phyloP scores from a whole-genome alignment of 352 stramenopile genomes.

The Phytophthora ramorum region DNA sequence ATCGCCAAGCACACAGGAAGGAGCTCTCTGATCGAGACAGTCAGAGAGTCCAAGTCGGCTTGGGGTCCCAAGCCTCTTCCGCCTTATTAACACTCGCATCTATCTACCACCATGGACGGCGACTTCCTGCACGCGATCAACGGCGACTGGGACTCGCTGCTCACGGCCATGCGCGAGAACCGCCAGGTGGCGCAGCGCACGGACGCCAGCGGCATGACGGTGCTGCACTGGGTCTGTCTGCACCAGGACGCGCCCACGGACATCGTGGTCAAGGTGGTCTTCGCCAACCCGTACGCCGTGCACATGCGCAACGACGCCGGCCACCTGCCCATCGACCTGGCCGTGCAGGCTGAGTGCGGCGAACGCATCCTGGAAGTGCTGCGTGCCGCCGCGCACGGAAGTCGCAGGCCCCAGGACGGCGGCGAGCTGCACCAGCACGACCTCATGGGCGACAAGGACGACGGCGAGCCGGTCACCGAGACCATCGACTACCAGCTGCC shows the following conservation, averaged over 20 bases:
- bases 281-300: constrained; percentile 78
- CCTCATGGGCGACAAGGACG: constrained; percentile 29
- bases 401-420: constrained; percentile 39
- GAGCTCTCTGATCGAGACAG: constrained; percentile 1
- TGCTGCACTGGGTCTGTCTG: constrained; percentile 84
- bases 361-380: constrained; percentile 80
- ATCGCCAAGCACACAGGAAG: constrained; percentile 4
- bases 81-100: not conserved
- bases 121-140: constrained; percentile 85
- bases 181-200: constrained; percentile 62
- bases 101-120: constrained; percentile 53
- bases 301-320: constrained; percentile 78
- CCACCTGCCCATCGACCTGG: constrained; percentile 77
- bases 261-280: constrained; percentile 82
- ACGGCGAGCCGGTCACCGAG: constrained; percentile 44
- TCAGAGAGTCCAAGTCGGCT: constrained; percentile 1
- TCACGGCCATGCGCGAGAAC: constrained; percentile 69
- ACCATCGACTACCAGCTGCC: constrained; percentile 49
- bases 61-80: not conserved
- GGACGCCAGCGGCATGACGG: constrained; percentile 76
- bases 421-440: constrained; percentile 35
- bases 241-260: constrained; percentile 78
- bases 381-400: constrained; percentile 54
- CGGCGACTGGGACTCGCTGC: constrained; percentile 79
- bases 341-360: constrained; percentile 74